Evolutionary conservation across 805 yeast genomes (phyloP).

Genomic region (Naumovozyma baii): DNA sequence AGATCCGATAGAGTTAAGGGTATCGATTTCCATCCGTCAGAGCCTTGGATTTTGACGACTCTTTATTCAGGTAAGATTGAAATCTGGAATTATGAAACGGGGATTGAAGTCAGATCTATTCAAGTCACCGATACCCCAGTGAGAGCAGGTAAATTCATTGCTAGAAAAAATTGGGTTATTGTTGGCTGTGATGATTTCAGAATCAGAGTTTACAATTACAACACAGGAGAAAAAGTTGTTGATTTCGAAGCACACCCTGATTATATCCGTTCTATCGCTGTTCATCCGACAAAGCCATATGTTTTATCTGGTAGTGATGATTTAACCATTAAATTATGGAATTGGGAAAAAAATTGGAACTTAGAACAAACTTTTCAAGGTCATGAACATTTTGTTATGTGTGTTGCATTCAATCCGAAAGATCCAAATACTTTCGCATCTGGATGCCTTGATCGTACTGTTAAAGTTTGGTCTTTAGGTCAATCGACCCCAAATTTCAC

Average conservation of each 20-base stretch:
- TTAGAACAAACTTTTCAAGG: slow-evolving; percentile 88
- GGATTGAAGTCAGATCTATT: slow-evolving; percentile 69
- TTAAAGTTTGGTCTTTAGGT: slow-evolving; percentile 93
- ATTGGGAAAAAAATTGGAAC: slow-evolving; percentile 93
- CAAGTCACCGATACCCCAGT: slow-evolving; percentile 96
- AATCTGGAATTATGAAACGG: slow-evolving; percentile 88
- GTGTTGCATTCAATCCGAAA: slow-evolving; percentile 90
- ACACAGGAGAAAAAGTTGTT: slow-evolving; percentile 86
- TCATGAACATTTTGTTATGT: slow-evolving; percentile 92
- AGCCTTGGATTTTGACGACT: slow-evolving; percentile 94
- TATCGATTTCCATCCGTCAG: slow-evolving; percentile 94
- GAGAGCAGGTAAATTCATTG: slow-evolving; percentile 88
- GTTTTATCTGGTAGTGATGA: slow-evolving; percentile 87
- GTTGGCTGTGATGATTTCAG: slow-evolving; percentile 96
- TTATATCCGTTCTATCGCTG: slow-evolving; percentile 85
- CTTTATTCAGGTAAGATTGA: slow-evolving; percentile 75
- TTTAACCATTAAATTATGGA: slow-evolving; percentile 86
- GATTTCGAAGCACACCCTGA: slow-evolving; percentile 99
- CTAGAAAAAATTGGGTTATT: slow-evolving; percentile 94
- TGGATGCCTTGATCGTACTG: slow-evolving; percentile 92
- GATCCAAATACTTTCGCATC: slow-evolving; percentile 97
- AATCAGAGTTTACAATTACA: slow-evolving; percentile 85
- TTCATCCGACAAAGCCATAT: slow-evolving; percentile 88
- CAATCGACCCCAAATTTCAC: slow-evolving; percentile 85
- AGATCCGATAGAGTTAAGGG: slow-evolving; percentile 97